Conservation (phyloP, 1,284 basidiomycete genomes). For the Fomes fomentarius region DNA sequence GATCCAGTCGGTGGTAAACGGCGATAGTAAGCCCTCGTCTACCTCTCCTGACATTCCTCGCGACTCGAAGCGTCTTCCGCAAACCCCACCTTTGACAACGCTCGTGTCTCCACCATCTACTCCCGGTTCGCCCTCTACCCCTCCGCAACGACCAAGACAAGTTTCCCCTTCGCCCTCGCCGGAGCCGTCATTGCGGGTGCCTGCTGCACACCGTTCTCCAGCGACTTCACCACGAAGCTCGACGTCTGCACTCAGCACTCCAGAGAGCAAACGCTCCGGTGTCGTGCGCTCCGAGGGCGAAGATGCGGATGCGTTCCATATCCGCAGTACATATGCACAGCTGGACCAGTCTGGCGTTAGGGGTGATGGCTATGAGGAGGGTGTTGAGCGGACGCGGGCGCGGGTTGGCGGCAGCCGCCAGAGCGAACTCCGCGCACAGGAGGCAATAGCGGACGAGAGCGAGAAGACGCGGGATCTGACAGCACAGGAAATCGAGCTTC, state of each 20-base stretch:
- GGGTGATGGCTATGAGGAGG: conserved; percentile 91
- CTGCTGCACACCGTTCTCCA: conserved; percentile 14
- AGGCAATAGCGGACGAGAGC: conserved; percentile 54
- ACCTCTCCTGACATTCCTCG: conserved; percentile 10
- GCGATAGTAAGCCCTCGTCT: conserved; percentile 10
- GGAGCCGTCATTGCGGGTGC: conserved; percentile 19
- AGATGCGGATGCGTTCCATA: conserved; percentile 85
- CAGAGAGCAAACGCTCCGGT: conserved; percentile 55
- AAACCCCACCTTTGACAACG: conserved; percentile 21
- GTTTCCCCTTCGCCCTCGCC: conserved; percentile 19
- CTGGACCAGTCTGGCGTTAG: conserved; percentile 84
- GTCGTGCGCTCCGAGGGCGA: conserved; percentile 74
- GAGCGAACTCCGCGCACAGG: conserved; percentile 58
- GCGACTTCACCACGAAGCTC: conserved; percentile 39
- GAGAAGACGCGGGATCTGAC: conserved; percentile 66
- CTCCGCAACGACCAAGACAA: conserved; percentile 13
- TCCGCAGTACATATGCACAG: conserved; percentile 87
- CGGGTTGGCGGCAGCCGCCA: conserved; percentile 63
- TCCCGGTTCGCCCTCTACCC: conserved; percentile 13
- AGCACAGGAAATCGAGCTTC: conserved; percentile 64
- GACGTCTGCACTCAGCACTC: conserved; percentile 38
- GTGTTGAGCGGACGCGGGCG: conserved; percentile 91
- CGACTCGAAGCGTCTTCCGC: conserved; percentile 16
- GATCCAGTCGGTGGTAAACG: conserved; percentile 6
- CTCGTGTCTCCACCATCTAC: conserved; percentile 23